These are phyloP conservation scores for Periglandula ipomoeae DNA, from an alignment of 2,329 filamentous ascomycete species.

Conservation along the genomic window DNA sequence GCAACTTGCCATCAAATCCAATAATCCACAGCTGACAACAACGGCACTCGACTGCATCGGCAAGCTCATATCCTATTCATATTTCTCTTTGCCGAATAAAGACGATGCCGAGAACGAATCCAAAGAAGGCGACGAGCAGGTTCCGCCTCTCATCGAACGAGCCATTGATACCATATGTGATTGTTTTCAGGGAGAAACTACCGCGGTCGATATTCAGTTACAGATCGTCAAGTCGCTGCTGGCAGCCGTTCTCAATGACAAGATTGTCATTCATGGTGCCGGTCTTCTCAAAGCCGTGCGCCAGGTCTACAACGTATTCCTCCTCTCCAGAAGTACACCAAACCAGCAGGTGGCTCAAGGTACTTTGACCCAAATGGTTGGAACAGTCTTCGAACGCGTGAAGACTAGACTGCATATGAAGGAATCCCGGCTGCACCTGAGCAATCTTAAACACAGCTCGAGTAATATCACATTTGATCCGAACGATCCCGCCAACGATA, in stretches of 20 bases:
- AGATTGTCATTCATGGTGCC: constrained; percentile 95
- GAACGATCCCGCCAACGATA: constrained; percentile 28
- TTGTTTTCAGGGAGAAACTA: constrained; percentile 95
- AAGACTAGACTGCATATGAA: constrained; percentile 80
- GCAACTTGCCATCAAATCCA: constrained; percentile 78
- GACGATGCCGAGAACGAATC: constrained; percentile 23
- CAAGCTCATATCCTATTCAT: constrained; percentile 97
- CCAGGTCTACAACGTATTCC: constrained; percentile 97
- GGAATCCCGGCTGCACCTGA: constrained; percentile 59
- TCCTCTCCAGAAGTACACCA: constrained; percentile 83
- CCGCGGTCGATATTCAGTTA: constrained; percentile 82
- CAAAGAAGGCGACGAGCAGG: constrained; percentile 29
- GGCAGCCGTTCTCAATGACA: constrained; percentile 93
- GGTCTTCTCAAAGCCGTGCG: constrained; percentile 93
- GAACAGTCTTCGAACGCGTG: constrained; percentile 93
- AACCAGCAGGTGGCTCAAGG: constrained; percentile 98
- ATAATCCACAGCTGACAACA: constrained; percentile 77
- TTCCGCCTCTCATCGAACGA: constrained; percentile 79
- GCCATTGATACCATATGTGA: constrained; percentile 99
- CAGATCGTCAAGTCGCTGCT: constrained; percentile 97
- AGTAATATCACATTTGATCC: constrained; percentile 44
- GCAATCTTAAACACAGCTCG: constrained; percentile 41
- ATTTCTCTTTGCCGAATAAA: constrained; percentile 69
- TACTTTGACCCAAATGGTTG: constrained; percentile 95
- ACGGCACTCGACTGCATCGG: constrained; percentile 95